Evolutionary conservation across 2,329 filamentous ascomycete genomes (phyloP), one percentile per base, ranked within the genome.

Genomic region (Beauveria bassiana): DNA sequence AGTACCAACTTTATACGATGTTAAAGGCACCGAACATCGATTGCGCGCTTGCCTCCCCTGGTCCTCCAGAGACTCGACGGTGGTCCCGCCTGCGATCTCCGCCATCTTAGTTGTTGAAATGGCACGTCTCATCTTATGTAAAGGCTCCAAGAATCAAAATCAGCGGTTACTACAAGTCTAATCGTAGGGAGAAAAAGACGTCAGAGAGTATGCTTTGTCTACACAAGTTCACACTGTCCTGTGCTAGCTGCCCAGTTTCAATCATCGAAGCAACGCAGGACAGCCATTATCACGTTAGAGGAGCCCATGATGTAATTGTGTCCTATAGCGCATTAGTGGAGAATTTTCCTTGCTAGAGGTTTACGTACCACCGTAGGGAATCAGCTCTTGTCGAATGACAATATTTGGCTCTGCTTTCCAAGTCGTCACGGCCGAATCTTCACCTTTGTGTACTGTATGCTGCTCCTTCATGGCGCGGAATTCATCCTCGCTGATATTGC

Each of bases 301-400:
- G 84, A 88, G 7, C 83, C 83, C 71, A 90, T 81, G 45, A 92
- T 79, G 56, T 82, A 77, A 69, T 91, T 91, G 70, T 93, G 89
- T 6, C 85, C 87, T 89, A 61, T 1, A 40, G 42, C 4, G 9
- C 9, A 28, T 58, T 50, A 26, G 62, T 14, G 10, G 16, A 8
- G 3, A 34, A 3, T 5, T 18, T 4, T 6, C n/a, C 8, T 12
- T 28, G n/a, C 18, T 16, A 10, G 8, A 3, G 2, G 3, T 10
- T 26, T 46, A 72, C 80, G 72, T 66, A 85, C 83, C 82, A 65
- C 83, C 83, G 52, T 81, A 77, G 10, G 79, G 77, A 34, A 82
- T 78, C 34, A 83, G 67, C 64, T 86, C 82, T 67, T 85, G 80
- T 45, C 79, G 75, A 38, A 86, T 77, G 8, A 79, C 66, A 10